These are phyloP conservation scores for Sporothrix schenckii DNA, from an alignment of 2,329 filamentous ascomycete species.

Conservation along the genomic window DNA sequence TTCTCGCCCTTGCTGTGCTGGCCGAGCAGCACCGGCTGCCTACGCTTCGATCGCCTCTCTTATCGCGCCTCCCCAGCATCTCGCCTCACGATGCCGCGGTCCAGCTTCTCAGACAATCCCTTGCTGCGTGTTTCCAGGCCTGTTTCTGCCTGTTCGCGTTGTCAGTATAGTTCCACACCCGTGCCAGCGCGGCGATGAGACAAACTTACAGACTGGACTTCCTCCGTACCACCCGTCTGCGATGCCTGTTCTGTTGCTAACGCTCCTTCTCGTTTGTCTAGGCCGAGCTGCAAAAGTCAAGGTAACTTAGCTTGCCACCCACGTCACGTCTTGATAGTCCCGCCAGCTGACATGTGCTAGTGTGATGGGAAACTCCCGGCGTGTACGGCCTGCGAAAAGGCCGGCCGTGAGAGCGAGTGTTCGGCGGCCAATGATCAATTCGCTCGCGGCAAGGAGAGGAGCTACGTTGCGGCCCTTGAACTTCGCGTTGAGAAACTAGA, in stretches of 20 bases:
- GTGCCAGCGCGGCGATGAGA: background rate
- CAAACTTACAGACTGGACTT: no score
- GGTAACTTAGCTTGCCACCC: constrained; percentile 46
- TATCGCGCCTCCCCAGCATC: background rate
- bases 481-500: constrained; percentile 86
- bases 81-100: constrained; percentile 44
- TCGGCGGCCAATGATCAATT: constrained; percentile 96
- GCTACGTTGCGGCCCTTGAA: constrained; percentile 94
- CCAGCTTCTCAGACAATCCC: constrained; percentile 54
- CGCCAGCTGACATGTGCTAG: constrained; percentile 45
- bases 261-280: constrained; percentile 38
- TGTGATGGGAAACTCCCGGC: constrained; percentile 96
- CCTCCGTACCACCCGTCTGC: background rate
- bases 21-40: constrained; percentile 21
- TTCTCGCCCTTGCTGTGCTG: constrained; percentile 5
- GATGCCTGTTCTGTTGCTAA: constrained; percentile 8
- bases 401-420: constrained; percentile 82
- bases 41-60: background rate
- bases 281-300: constrained; percentile 91
- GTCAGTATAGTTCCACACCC: constrained; percentile 46
- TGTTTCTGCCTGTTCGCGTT: constrained; percentile 78
- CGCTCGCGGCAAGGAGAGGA: constrained; percentile 90
- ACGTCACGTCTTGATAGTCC: background rate
- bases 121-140: constrained; percentile 74
- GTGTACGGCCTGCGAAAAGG: constrained; percentile 92